phyloP scores from a whole-genome alignment of 2,329 filamentous ascomycete species.

The Epichloe sibirici region DNA sequence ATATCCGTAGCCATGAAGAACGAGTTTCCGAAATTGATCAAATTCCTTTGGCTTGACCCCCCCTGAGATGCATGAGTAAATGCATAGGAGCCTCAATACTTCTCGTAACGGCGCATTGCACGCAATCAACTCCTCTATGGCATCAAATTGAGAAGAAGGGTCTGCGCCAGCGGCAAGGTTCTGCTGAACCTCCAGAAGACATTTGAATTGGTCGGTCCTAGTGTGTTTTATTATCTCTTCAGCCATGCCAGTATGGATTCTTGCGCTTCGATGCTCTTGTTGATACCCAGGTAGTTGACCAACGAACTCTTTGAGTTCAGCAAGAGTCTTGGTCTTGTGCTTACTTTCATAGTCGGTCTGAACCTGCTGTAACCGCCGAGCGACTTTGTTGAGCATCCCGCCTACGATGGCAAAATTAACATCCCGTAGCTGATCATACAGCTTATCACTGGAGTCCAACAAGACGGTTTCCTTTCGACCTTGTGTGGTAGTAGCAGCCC shows the following conservation, averaged over 20 bases:
- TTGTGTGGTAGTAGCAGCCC: slow-evolving; percentile 42
- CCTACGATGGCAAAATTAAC: slow-evolving; percentile 94
- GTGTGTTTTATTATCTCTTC: slow-evolving; percentile 95
- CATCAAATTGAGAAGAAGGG: slow-evolving; percentile 76
- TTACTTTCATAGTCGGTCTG: slow-evolving; percentile 84
- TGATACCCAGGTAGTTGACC: slow-evolving; percentile 84
- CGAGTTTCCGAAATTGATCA: slow-evolving; percentile 75
- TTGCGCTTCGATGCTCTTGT: slow-evolving; percentile 84
- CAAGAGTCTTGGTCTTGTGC: slow-evolving; percentile 74
- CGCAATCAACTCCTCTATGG: slow-evolving; percentile 88
- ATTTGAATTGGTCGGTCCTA: slow-evolving; percentile 76
- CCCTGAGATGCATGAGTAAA: slow-evolving; percentile 82
- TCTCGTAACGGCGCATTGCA: slow-evolving; percentile 71
- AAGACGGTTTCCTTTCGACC: slow-evolving; percentile 75
- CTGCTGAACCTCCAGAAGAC: slow-evolving; percentile 85
- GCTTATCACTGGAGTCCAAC: slow-evolving; percentile 76
- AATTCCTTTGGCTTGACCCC: slow-evolving; percentile 76
- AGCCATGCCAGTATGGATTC: slow-evolving; percentile 79
- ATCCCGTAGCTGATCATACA: slow-evolving; percentile 80
- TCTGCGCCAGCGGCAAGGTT: slow-evolving; percentile 87
- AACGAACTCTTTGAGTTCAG: slow-evolving; percentile 92
- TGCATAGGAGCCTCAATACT: slow-evolving; percentile 72
- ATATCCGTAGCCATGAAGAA: slow-evolving; percentile 88
- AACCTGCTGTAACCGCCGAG: slow-evolving; percentile 70
- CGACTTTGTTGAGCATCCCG: slow-evolving; percentile 77